phyloP scores from a whole-genome alignment of 192 early-diverging fungal species.

The Podila epigama region DNA sequence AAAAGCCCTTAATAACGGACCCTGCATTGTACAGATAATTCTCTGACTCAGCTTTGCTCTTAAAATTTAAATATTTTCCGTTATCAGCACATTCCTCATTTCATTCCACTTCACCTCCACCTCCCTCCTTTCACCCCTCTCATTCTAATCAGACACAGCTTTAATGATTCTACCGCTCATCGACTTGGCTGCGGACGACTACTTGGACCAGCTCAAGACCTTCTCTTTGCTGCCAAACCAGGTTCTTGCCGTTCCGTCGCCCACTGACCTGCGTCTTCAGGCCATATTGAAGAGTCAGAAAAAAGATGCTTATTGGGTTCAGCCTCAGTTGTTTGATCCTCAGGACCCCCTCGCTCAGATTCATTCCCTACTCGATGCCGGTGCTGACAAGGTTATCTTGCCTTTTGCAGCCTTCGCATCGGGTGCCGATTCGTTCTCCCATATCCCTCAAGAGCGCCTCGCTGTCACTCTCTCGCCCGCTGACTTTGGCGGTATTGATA shows the following conservation, averaged over 20 bases:
- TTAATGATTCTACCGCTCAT: conserved; percentile 43
- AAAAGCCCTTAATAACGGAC: too few relatives aligned
- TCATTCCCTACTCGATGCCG: conserved; percentile 54
- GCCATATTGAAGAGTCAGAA: conserved; percentile 34
- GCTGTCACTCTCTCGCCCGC: conserved; percentile 35
- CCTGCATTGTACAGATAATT: too few relatives aligned
- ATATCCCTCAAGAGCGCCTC: conserved; percentile 53
- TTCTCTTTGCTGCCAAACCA: conserved; percentile 36
- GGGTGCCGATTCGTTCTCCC: conserved; percentile 25
- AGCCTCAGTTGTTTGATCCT: conserved; percentile 46
- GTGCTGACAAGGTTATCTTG: conserved; percentile 55
- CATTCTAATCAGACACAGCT: conserved; percentile 1
- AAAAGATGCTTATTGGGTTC: conserved; percentile 53
- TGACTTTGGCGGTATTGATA: conserved; percentile 9
- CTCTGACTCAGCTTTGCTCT: too few relatives aligned
- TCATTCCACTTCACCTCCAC: too few relatives aligned
- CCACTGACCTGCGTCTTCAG: conserved; percentile 29
- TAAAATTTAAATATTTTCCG: too few relatives aligned
- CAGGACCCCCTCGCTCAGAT: conserved; percentile 47
- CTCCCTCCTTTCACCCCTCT: too few relatives aligned
- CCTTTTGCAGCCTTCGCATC: conserved; percentile 33
- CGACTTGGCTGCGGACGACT: conserved; percentile 29
- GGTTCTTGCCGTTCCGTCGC: conserved; percentile 34
- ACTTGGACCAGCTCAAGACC: conserved; percentile 6
- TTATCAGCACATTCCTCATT: too few relatives aligned